phyloP scores from a whole-genome alignment of 495 filamentous ascomycete species.

The Xylona heveae region DNA sequence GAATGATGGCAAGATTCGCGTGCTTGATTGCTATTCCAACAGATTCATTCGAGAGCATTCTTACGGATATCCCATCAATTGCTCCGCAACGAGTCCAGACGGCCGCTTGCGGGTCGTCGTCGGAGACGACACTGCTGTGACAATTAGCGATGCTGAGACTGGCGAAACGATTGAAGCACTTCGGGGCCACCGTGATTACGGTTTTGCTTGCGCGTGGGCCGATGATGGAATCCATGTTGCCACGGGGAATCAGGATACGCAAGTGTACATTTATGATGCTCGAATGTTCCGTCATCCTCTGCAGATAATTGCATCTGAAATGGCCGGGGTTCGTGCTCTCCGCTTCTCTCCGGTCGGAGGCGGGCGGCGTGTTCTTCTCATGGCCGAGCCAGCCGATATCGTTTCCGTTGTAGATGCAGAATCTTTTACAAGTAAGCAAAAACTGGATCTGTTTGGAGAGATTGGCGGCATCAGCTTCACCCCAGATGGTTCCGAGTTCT shows the following conservation, averaged over 20 bases:
- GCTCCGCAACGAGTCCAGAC: slow-evolving; percentile 61
- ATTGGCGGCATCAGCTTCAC: slow-evolving; percentile 57
- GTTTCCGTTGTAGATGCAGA: slow-evolving; percentile 59
- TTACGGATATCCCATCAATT: slow-evolving; percentile 58
- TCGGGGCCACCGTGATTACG: slow-evolving; percentile 54
- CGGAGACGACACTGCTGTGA: slow-evolving; percentile 34
- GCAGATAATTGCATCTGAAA: slow-evolving; percentile 43
- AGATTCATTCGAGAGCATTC: slow-evolving; percentile 35
- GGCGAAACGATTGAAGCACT: slow-evolving; percentile 34
- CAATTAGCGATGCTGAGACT: slow-evolving; percentile 41
- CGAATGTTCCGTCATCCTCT: slow-evolving; percentile 46
- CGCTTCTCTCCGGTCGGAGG: slow-evolving; percentile 63
- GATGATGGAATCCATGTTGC: slow-evolving; percentile 75
- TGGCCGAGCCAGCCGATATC: slow-evolving; percentile 69
- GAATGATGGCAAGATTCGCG: slow-evolving; percentile 58
- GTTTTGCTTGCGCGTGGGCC: slow-evolving; percentile 83
- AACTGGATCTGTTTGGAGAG: slow-evolving; percentile 70
- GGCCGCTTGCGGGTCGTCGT: slow-evolving; percentile 63
- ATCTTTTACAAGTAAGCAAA: slow-evolving; percentile 45
- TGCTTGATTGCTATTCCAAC: slow-evolving; percentile 51
- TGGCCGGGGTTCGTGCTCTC: slow-evolving; percentile 58
- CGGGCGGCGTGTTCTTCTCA: slow-evolving; percentile 50
- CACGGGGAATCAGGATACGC: slow-evolving; percentile 77
- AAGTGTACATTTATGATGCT: slow-evolving; percentile 70
- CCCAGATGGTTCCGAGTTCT: slow-evolving; percentile 47